A percentile compares a stretch with the other conserved stretches of the same genome.
Evolutionary conservation across 139 green algal genomes (phyloP).

Genomic region (Chlorella sp.): DNA sequence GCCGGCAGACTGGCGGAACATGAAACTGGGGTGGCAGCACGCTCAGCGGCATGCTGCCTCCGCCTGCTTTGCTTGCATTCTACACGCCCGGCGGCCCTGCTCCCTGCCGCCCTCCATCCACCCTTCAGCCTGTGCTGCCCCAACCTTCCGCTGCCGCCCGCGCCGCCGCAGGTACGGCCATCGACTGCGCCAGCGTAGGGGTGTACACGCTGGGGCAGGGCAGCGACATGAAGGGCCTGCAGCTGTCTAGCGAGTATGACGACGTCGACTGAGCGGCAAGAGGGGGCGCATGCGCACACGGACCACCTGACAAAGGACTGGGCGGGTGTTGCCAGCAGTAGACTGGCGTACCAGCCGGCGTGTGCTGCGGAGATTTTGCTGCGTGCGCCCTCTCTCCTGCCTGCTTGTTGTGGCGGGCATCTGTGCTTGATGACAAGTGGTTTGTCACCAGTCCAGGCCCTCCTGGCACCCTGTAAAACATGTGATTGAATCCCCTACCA

Average conservation of each 20-base stretch:
- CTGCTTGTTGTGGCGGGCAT: background rate
- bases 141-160: too few relatives aligned
- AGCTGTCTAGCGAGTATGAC: conserved; percentile 20
- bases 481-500: background rate
- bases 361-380: too few relatives aligned
- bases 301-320: too few relatives aligned
- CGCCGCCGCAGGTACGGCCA: conserved; percentile 11
- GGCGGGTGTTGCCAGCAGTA: too few relatives aligned
- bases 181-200: conserved; percentile 13
- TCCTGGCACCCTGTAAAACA: background rate
- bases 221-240: background rate
- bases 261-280: background rate
- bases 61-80: too few relatives aligned
- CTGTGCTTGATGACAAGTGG: background rate
- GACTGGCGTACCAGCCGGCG: too few relatives aligned
- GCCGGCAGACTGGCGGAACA: too few relatives aligned
- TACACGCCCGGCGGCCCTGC: too few relatives aligned
- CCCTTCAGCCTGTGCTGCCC: background rate
- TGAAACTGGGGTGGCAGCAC: too few relatives aligned
- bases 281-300: too few relatives aligned
- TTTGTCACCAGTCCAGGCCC: background rate
- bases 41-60: too few relatives aligned
- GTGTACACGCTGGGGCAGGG: conserved; percentile 9
- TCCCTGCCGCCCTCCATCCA: background rate
- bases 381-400: background rate